Conservation (phyloP, 108 stramenopile genomes). For the Stephanodiscus triporus region DNA sequence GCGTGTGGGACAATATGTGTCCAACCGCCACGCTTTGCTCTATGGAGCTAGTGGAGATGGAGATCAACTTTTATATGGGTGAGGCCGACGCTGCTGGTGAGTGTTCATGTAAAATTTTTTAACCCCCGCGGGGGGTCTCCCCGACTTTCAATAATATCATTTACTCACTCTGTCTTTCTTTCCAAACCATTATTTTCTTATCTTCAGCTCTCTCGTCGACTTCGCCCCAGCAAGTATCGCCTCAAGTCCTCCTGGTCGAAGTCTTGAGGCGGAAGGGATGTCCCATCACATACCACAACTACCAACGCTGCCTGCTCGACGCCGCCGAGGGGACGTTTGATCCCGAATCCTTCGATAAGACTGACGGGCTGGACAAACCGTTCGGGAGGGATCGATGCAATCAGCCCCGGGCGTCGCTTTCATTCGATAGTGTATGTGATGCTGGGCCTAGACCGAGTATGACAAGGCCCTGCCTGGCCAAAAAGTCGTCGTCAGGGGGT, state of each 20-base stretch:
- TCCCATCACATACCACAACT: conserved; percentile 80
- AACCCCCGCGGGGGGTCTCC: not conserved
- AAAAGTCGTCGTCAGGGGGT: not conserved
- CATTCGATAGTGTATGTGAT: not conserved
- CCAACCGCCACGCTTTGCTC: conserved; percentile 39
- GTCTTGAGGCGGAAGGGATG: conserved; percentile 81
- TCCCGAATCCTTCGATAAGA: conserved; percentile 27
- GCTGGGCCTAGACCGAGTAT: conserved; percentile 15
- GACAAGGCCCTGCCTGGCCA: conserved; percentile 4
- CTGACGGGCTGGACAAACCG: conserved; percentile 45
- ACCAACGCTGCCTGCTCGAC: conserved; percentile 74
- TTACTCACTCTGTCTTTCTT: not conserved
- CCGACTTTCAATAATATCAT: not conserved
- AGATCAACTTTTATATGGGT: conserved; percentile 43
- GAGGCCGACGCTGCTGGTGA: conserved; percentile 37
- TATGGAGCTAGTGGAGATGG: conserved; percentile 52
- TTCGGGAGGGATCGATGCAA: conserved; percentile 45
- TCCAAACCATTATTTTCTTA: not conserved
- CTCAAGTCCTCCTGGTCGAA: conserved; percentile 59
- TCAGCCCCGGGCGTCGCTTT: conserved; percentile 42
- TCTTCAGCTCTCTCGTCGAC: not conserved
- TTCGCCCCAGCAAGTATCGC: conserved; percentile 13
- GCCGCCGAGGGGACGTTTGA: conserved; percentile 82
- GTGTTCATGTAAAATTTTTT: conserved; percentile 8
- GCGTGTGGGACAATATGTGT: conserved; percentile 43